These are phyloP conservation scores for Sclerotiophoma versabilis DNA, from an alignment of 2,329 filamentous ascomycete species.

Conservation along the genomic window DNA sequence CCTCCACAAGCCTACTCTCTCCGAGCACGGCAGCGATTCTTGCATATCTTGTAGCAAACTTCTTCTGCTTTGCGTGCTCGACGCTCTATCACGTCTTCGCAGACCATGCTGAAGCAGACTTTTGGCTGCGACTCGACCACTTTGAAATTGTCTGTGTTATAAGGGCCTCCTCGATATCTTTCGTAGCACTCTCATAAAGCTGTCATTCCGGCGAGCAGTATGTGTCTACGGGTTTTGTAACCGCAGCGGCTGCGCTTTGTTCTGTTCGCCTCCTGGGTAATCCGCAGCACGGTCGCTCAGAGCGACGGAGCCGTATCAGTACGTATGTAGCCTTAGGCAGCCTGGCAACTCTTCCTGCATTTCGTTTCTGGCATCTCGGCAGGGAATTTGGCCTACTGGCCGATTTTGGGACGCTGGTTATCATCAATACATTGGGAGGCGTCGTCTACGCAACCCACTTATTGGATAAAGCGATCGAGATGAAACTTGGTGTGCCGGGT, in stretches of 20 bases:
- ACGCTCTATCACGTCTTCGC: slow-evolving; percentile 20
- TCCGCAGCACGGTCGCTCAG: not conserved
- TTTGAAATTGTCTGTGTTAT: slow-evolving; percentile 15
- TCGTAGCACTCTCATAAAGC: slow-evolving; percentile 1
- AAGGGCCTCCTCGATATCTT: slow-evolving; percentile 18
- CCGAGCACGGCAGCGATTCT: not conserved
- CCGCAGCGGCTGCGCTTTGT: not conserved
- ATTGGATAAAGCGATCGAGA: slow-evolving; percentile 10
- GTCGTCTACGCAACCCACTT: slow-evolving; percentile 14
- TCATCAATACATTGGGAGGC: slow-evolving; percentile 13
- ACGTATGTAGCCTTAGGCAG: not conserved
- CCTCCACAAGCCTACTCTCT: not conserved
- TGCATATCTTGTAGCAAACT: slow-evolving; percentile 4
- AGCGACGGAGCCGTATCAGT: not conserved
- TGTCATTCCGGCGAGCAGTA: not conserved
- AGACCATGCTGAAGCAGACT: slow-evolving; percentile 7
- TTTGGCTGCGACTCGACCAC: slow-evolving; percentile 13
- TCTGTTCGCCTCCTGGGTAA: not conserved
- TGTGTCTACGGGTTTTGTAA: not conserved
- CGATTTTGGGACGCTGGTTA: slow-evolving; percentile 5
- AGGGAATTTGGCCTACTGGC: not conserved
- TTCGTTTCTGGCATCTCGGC: not conserved
- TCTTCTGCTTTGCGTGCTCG: slow-evolving; percentile 18
- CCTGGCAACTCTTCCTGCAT: not conserved
- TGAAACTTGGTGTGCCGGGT: slow-evolving; percentile 10